A percentile compares a stretch with the other conserved stretches of the same genome.
These are phyloP conservation scores for Neurospora sp. DNA, from an alignment of 495 filamentous ascomycete genomes.

Conservation along the genomic window DNA sequence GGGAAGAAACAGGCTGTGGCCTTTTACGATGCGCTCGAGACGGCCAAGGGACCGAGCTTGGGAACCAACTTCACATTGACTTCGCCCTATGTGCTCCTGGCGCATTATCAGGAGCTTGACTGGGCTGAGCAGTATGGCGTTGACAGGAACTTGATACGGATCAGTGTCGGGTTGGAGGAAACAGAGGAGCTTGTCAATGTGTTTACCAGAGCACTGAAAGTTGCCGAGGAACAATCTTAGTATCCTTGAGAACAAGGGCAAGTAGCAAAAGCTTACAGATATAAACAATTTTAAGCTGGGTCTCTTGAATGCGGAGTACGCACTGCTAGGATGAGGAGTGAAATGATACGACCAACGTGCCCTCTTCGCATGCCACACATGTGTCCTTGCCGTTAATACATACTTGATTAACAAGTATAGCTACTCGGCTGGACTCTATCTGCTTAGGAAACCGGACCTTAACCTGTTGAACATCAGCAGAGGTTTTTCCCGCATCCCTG, in stretches of 20 bases:
- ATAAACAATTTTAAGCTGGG: not conserved
- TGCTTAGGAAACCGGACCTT: not conserved
- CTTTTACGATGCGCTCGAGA: conserved; percentile 81
- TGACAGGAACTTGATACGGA: conserved; percentile 63
- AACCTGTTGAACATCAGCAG: not conserved
- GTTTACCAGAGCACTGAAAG: conserved; percentile 40
- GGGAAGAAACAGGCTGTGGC: conserved; percentile 56
- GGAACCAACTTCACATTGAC: conserved; percentile 93
- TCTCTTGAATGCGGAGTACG: not conserved
- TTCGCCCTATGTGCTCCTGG: conserved; percentile 82
- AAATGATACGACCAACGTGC: not conserved
- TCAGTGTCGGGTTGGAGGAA: conserved; percentile 88
- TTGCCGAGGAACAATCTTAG: conserved; percentile 22
- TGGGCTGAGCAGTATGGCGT: conserved; percentile 79
- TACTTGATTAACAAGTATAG: not conserved
- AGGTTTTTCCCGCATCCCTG: not conserved
- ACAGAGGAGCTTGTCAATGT: conserved; percentile 45
- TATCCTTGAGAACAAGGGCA: not conserved
- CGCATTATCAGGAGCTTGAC: conserved; percentile 84
- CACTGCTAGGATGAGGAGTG: not conserved
- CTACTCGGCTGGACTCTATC: not conserved
- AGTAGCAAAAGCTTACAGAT: not conserved
- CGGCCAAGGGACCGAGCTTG: conserved; percentile 85
- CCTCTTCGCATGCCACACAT: not conserved
- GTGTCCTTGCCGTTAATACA: not conserved